Base-by-base conservation (phyloP, 192 early-diverging fungal genomes). In the Pilaira anomala region DNA sequence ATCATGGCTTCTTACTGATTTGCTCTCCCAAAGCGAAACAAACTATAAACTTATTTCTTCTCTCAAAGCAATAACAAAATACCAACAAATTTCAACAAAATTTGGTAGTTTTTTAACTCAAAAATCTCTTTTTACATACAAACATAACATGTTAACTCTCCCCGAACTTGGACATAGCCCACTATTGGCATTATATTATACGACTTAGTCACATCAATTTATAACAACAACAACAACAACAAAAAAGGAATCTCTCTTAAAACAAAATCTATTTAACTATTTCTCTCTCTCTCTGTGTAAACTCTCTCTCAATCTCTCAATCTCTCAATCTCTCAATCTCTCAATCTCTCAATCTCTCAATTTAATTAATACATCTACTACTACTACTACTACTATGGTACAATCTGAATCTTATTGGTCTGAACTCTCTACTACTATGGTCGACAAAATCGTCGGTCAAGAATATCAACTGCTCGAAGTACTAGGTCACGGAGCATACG, bases 401-500 rank as follows among this genome's bases (percentile, higher is more conserved):
- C 33, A 36, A 36, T 3, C 33, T 36, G 33, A 36, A 36, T 36
- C 33, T 46, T 60, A 72, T 66, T 72, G 64, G 64, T 48, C 56
- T 36, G 36, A 72, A 49, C 65, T 73, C 39, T 66, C 71, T 25
- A 22, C 49, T 5, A 19, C 66, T 12, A 51, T 67, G 65, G 44
- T 73, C 41, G 74, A 76, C 50, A 70, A 52, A 22, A 28, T 50
- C 28, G 42, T 73, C 48, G 51, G 48, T 36, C 64, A 74, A 8
- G 56, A 58, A 58, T 78, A 74, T 57, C 62, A 76, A 63, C 64
- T 83, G 33, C 29, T 83, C 26, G 77, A 83, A 61, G 78, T 78
- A 30, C 69, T 91, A 24, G 89, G 89, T 33, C 80, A 85, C 18
- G 89, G 89, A 33, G 86, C 87, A 51, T 91, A 89, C 60, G 89